A percentile compares a stretch with the other conserved stretches of the same genome.
Conservation (phyloP, 495 filamentous ascomycete species). For the Friedmanniomyces endolithicus region DNA sequence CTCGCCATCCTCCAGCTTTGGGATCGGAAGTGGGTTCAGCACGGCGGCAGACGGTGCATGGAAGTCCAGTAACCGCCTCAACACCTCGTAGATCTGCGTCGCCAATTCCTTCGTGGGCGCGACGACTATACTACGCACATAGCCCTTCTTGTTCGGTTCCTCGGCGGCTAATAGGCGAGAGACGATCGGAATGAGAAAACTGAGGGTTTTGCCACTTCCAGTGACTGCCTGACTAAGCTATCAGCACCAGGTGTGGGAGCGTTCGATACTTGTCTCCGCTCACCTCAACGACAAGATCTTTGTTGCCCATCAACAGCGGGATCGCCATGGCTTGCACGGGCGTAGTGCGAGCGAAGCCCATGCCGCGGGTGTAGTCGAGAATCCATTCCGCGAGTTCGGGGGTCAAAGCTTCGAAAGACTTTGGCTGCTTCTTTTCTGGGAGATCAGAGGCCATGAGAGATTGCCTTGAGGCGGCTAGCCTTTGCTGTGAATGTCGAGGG, state of each 20-base stretch:
- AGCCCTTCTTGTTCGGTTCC: slow-evolving; percentile 72
- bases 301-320: slow-evolving; percentile 81
- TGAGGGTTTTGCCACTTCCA: slow-evolving; percentile 86
- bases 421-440: slow-evolving; percentile 17
- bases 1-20: slow-evolving; percentile 33
- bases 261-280: no score
- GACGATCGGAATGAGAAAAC: slow-evolving; percentile 79
- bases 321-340: slow-evolving; percentile 92
- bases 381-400: slow-evolving; percentile 83
- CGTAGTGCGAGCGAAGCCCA: slow-evolving; percentile 81
- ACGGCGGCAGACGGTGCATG: slow-evolving; percentile 62
- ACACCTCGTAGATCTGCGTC: slow-evolving; percentile 75
- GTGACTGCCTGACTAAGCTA: slow-evolving; percentile 86
- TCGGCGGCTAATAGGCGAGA: slow-evolving; percentile 66
- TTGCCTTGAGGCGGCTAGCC: no score
- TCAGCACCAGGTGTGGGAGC: no score
- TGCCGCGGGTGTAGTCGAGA: slow-evolving; percentile 65
- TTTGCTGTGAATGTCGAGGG: no score
- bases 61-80: slow-evolving; percentile 63
- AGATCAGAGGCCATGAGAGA: slow-evolving; percentile 4
- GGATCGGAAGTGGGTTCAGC: slow-evolving; percentile 32
- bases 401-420: slow-evolving; percentile 69
- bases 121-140: slow-evolving; percentile 80
- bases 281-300: slow-evolving; percentile 91
- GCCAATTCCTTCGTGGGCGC: slow-evolving; percentile 89